Evolutionary conservation across 2,329 filamentous ascomycete genomes (phyloP).

Genomic region (Phyllosticta ampelicida): DNA sequence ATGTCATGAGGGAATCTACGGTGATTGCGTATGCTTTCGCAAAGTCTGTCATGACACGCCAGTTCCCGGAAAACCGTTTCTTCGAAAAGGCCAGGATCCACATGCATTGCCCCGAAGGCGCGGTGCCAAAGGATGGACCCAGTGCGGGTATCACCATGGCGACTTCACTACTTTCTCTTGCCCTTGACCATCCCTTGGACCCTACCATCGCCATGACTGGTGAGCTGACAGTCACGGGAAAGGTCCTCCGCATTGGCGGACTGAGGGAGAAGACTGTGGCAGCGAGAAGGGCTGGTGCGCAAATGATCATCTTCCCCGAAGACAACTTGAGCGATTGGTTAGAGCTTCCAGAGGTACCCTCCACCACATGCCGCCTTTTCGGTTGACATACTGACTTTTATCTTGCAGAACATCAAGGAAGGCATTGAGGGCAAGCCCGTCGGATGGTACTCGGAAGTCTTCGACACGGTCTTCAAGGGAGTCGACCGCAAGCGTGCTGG

Average conservation of each 20-base stretch:
- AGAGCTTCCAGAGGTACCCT: conserved; percentile 87
- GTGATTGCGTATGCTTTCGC: conserved; percentile 92
- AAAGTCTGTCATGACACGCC: conserved; percentile 74
- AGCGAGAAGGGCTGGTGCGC: conserved; percentile 81
- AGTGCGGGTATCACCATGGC: conserved; percentile 93
- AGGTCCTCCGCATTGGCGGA: conserved; percentile 89
- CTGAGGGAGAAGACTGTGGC: conserved; percentile 96
- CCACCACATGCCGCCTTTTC: conserved; percentile 1
- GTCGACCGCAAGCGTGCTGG: conserved; percentile 65
- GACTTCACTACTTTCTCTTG: conserved; percentile 79
- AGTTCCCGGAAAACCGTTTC: conserved; percentile 85
- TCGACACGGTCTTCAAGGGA: conserved; percentile 77
- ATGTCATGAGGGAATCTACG: conserved; percentile 97
- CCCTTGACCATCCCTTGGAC: conserved; percentile 64
- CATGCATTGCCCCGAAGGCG: conserved; percentile 91
- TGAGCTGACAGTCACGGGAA: conserved; percentile 91
- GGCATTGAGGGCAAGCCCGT: conserved; percentile 86
- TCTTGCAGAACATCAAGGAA: conserved; percentile 83
- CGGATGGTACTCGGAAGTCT: conserved; percentile 89
- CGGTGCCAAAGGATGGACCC: conserved; percentile 79
- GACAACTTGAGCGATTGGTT: conserved; percentile 98
- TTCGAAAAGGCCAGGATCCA: conserved; percentile 94
- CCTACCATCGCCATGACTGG: conserved; percentile 96
- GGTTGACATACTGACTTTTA: background rate
- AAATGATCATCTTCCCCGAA: conserved; percentile 84